Percentiles rank a stretch among this genome's conserved stretches.
Evolutionary conservation across 495 filamentous ascomycete genomes (phyloP).

Genomic region (Podospora conica): DNA sequence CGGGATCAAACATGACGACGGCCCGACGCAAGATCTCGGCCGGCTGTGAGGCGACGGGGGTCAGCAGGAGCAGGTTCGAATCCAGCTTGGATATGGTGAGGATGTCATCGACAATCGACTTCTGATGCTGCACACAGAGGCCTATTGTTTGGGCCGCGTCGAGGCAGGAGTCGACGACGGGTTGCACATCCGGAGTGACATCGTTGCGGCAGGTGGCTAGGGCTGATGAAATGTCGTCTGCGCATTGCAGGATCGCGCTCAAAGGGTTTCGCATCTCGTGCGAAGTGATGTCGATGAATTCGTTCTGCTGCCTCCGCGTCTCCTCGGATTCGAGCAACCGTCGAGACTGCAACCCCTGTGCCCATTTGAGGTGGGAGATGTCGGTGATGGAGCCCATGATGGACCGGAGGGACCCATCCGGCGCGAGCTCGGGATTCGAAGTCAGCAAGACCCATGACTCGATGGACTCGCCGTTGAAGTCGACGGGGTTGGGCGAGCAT

Average conservation of each 20-base stretch:
- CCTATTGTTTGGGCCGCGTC: conserved; percentile 56
- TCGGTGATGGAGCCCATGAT: conserved; percentile 55
- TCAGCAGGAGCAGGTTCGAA: conserved; percentile 57
- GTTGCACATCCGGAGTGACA: neutral
- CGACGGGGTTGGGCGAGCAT: conserved; percentile 45
- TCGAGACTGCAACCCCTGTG: conserved; percentile 51
- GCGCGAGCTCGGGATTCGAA: conserved; percentile 53
- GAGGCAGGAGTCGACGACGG: conserved; percentile 9
- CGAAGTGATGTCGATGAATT: conserved; percentile 71
- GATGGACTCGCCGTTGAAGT: conserved; percentile 26
- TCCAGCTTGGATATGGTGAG: conserved; percentile 72
- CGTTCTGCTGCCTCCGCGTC: conserved; percentile 54
- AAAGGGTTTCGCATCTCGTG: conserved; percentile 74
- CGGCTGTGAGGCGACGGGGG: conserved; percentile 56
- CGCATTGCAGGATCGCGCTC: conserved; percentile 62
- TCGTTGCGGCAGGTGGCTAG: conserved; percentile 35
- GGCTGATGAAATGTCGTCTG: conserved; percentile 55
- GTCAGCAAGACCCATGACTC: conserved; percentile 62
- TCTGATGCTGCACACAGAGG: conserved; percentile 64
- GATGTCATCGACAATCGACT: conserved; percentile 69
- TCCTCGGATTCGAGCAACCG: conserved; percentile 53
- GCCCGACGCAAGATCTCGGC: conserved; percentile 48
- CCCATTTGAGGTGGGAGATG: conserved; percentile 49
- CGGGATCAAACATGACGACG: conserved; percentile 60
- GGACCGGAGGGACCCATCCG: conserved; percentile 49